Base-by-base conservation (phyloP, 305 asterid genomes). In the Lippia alba region DNA sequence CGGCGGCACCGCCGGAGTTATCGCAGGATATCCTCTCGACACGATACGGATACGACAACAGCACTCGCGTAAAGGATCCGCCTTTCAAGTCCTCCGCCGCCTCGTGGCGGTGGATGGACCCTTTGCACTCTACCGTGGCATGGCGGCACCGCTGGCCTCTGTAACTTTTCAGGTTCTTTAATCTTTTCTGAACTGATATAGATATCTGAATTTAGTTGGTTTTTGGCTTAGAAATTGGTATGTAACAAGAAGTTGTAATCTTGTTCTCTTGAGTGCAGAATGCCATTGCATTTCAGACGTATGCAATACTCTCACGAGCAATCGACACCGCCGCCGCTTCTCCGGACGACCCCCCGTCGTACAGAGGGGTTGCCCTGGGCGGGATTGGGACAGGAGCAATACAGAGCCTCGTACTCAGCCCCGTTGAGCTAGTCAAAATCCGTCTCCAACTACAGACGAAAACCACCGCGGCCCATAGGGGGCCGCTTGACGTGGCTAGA, bases 331-430 rank as follows among this genome's bases (percentile, higher is more conserved):
- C 75, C 6, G 66, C 66, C 6, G 6, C 75, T 8, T 62, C 75
- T 15, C 40, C 74, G 16, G 67, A 77, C 5, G 89, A 84, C 20
- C 96, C 96, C 0, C 89, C 98, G 16, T 92, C 99, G 0, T 90
- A 90, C 82, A 78, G 41, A 67, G 96, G 87, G 5, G 96, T 92
- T 12, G 89, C 85, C 61, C 74, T 92, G 8, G 96, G 96, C 15
- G 98, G 98, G n/a, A 57, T 85, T 4, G 96, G 96, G 68, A 85
- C 99, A 6, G 99, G 99, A 2, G 96, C 93, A 46, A 82, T 90
- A 24, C 99, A 92, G 50, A 88, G 97, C 85, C 77, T 94, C 5
- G 46, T 92, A 32, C 96, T 92, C 70, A 87, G 92, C 82, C 97
- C 97, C 0, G 95, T 94, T 17, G 99, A 94, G 79, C 86, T 91